Percentiles rank a stretch among this genome's conserved stretches.
Conservation (phyloP, 2,329 filamentous ascomycete genomes). For the Alternaria gansuensis region DNA sequence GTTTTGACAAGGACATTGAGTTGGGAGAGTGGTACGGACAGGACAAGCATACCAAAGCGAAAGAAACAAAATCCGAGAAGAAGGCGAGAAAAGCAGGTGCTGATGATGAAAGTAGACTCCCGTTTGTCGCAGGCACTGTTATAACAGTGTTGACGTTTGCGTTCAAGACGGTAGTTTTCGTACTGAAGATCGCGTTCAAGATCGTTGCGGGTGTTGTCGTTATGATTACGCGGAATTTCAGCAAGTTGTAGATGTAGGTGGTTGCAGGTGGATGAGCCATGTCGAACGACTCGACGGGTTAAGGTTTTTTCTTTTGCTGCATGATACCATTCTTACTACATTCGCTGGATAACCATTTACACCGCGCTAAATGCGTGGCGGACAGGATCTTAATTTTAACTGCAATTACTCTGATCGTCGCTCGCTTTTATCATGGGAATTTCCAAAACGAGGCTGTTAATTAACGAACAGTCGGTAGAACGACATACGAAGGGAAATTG, state of each 20-base stretch:
- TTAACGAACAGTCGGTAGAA: neutral
- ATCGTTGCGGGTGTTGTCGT: slow-evolving; percentile 53
- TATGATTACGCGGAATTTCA: slow-evolving; percentile 49
- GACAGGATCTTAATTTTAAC: neutral
- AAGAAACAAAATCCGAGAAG: slow-evolving; percentile 32
- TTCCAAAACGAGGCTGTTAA: neutral
- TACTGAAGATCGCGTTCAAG: slow-evolving; percentile 55
- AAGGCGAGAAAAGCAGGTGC: slow-evolving; percentile 41
- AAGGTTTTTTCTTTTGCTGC: neutral
- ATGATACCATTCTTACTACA: slow-evolving; percentile 24
- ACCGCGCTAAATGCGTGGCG: slow-evolving; percentile 3
- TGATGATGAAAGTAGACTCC: slow-evolving; percentile 50
- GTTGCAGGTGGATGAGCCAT: neutral
- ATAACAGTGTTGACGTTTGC: slow-evolving; percentile 54
- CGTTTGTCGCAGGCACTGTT: slow-evolving; percentile 51
- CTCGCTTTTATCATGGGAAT: neutral
- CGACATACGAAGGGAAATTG: neutral
- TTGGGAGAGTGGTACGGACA: slow-evolving; percentile 52
- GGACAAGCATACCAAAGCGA: slow-evolving; percentile 22
- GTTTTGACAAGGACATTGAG: slow-evolving; percentile 51
- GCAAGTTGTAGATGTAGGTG: slow-evolving; percentile 39
- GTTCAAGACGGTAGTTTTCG: slow-evolving; percentile 55
- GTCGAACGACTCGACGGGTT: neutral
- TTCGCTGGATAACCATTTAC: slow-evolving; percentile 13
- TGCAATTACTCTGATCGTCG: neutral